Evolutionary conservation across 441 rosid genomes (phyloP).

Genomic region (Gossypium davidsonii): DNA sequence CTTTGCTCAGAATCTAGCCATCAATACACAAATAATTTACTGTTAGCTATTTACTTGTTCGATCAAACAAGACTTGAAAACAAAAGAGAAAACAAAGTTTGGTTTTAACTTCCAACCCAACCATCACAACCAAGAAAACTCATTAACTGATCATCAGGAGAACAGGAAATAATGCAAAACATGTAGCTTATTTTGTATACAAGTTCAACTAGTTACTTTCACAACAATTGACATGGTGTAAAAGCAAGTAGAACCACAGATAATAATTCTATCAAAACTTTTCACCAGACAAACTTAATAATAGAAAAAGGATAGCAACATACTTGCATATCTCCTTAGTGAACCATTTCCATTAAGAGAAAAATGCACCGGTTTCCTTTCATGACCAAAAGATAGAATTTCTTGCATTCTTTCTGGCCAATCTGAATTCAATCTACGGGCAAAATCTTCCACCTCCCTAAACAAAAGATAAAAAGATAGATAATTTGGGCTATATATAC

Average conservation of each 20-base stretch:
- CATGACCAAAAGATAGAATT: slow-evolving; percentile 47
- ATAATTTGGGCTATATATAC: neutral
- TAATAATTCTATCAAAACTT: neutral
- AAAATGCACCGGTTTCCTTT: slow-evolving; percentile 40
- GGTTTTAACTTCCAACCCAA: slow-evolving; percentile 1
- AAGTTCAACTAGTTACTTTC: neutral
- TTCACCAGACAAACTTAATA: neutral
- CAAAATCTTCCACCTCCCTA: slow-evolving; percentile 79
- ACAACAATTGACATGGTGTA: neutral
- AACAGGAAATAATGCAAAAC: neutral
- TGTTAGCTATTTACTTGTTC: slow-evolving; percentile 14
- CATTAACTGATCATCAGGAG: neutral
- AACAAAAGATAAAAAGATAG: slow-evolving; percentile 13
- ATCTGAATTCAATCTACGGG: slow-evolving; percentile 57
- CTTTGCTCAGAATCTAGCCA: slow-evolving; percentile 30
- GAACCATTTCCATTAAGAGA: slow-evolving; percentile 46
- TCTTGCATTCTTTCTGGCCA: slow-evolving; percentile 48
- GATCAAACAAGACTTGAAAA: neutral
- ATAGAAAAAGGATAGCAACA: slow-evolving; percentile 18
- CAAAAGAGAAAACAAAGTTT: neutral
- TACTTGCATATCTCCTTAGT: slow-evolving; percentile 52
- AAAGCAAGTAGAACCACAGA: neutral
- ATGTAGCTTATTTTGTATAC: neutral
- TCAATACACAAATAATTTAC: slow-evolving; percentile 21
- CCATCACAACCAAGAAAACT: neutral